phyloP scores from a whole-genome alignment of 1,284 basidiomycete genomes.

The Cryptococcus sp. region DNA sequence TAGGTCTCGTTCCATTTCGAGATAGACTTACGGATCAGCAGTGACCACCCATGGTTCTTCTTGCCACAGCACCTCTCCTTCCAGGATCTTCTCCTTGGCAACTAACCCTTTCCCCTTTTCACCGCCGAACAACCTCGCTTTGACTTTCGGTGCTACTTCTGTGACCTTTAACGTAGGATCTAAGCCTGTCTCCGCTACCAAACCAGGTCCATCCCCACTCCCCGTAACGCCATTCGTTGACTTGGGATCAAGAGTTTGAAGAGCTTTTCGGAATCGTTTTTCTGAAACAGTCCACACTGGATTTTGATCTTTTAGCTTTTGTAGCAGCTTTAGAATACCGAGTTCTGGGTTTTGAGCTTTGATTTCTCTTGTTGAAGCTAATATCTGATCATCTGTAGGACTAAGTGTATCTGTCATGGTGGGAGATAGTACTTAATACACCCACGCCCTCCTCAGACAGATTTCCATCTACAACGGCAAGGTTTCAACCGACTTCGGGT shows the following conservation, averaged over 20 bases:
- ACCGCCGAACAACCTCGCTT: constrained; percentile 64
- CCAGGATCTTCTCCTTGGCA: constrained; percentile 60
- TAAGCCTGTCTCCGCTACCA: constrained; percentile 60
- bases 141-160: constrained; percentile 61
- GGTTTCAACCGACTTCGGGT: no score
- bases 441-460: no score
- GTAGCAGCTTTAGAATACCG: constrained; percentile 67
- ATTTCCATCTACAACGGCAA: no score
- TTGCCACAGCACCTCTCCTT: constrained; percentile 74
- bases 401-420: no score
- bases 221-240: constrained; percentile 3
- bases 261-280: constrained; percentile 67
- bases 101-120: constrained; percentile 79
- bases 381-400: no score
- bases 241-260: constrained; percentile 27
- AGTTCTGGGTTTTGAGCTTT: constrained; percentile 49
- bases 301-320: constrained; percentile 57
- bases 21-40: constrained; percentile 37
- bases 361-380: no score
- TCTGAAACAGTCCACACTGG: constrained; percentile 73
- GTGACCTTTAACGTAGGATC: constrained; percentile 61
- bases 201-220: constrained; percentile 27
- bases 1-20: not conserved
- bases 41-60: constrained; percentile 55
- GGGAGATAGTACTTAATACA: no score